Evolutionary conservation across 2,329 filamentous ascomycete genomes (phyloP).

Genomic region (Magnaporthiopsis incrustans): DNA sequence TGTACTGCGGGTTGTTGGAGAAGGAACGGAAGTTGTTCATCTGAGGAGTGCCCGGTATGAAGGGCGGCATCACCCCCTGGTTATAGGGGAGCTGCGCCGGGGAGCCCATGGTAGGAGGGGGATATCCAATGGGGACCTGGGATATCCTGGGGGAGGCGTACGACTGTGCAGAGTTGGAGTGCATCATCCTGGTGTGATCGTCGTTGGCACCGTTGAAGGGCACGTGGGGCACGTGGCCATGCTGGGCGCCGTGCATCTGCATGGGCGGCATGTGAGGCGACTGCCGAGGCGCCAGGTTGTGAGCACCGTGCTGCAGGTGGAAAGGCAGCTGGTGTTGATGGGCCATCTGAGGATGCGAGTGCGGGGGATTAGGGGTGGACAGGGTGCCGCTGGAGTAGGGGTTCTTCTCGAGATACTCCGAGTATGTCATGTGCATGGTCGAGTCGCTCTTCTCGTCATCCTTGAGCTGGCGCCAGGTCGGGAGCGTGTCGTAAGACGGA

Average conservation of each 20-base stretch:
- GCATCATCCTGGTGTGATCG: slow-evolving; percentile 76
- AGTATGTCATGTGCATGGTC: slow-evolving; percentile 60
- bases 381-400: slow-evolving; percentile 48
- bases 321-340: slow-evolving; percentile 80
- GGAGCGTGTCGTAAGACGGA: slow-evolving; percentile 73
- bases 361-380: slow-evolving; percentile 60
- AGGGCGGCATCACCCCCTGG: slow-evolving; percentile 64
- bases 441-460: slow-evolving; percentile 64
- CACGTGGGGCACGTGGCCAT: slow-evolving; percentile 55
- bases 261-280: slow-evolving; percentile 71
- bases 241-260: slow-evolving; percentile 67
- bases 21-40: slow-evolving; percentile 64
- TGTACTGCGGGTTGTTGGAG: slow-evolving; percentile 65
- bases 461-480: slow-evolving; percentile 70
- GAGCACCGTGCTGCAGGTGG: slow-evolving; percentile 69
- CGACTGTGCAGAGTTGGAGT: slow-evolving; percentile 72
- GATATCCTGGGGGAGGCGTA: slow-evolving; percentile 77
- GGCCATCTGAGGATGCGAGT: slow-evolving; percentile 63
- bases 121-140: slow-evolving; percentile 60
- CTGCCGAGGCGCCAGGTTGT: slow-evolving; percentile 58
- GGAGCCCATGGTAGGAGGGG: slow-evolving; percentile 55
- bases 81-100: slow-evolving; percentile 63
- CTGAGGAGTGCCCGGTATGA: slow-evolving; percentile 61
- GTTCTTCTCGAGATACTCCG: slow-evolving; percentile 69
- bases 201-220: slow-evolving; percentile 63